Percentiles rank a stretch among this genome's conserved stretches.
Evolutionary conservation across 352 stramenopile species (phyloP).

Genomic region (Thalassiosira sp.): DNA sequence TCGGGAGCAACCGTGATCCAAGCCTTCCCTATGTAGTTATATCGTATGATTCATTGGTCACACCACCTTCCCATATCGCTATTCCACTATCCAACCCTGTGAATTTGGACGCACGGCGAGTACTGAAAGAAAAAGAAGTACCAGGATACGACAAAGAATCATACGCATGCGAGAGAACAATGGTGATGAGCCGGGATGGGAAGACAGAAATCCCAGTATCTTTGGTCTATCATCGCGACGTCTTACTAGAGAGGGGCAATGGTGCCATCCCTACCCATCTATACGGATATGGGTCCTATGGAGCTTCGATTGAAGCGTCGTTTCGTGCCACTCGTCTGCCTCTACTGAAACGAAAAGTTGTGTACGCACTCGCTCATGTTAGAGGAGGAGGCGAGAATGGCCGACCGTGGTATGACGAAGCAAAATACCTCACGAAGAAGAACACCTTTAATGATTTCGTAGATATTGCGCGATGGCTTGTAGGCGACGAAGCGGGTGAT

Average conservation of each 20-base stretch:
- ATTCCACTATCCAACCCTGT: conserved; percentile 54
- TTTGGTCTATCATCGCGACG: conserved; percentile 80
- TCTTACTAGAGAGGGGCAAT: conserved; percentile 43
- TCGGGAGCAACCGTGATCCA: conserved; percentile 87
- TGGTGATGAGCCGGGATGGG: conserved; percentile 87
- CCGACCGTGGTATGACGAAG: conserved; percentile 95
- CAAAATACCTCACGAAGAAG: conserved; percentile 96
- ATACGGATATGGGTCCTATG: conserved; percentile 96
- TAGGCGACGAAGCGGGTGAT: conserved; percentile 68
- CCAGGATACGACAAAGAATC: conserved; percentile 90
- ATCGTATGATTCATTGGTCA: conserved; percentile 92
- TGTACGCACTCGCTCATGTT: conserved; percentile 97
- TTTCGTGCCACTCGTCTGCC: conserved; percentile 90
- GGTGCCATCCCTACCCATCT: conserved; percentile 82
- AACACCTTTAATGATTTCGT: conserved; percentile 84
- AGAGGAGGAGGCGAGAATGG: conserved; percentile 96
- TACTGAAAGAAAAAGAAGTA: conserved; percentile 91
- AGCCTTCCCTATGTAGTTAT: conserved; percentile 89
- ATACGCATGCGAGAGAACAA: conserved; percentile 91
- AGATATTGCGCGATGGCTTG: conserved; percentile 82
- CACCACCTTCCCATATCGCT: conserved; percentile 86
- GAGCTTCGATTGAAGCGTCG: conserved; percentile 90
- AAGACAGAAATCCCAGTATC: conserved; percentile 85
- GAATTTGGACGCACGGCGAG: conserved; percentile 85
- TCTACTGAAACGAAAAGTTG: conserved; percentile 92